Percentiles rank a stretch among this genome's conserved stretches.
Evolutionary conservation across 192 early-diverging fungal species (phyloP).

Genomic region (Blastocladiella britannica): DNA sequence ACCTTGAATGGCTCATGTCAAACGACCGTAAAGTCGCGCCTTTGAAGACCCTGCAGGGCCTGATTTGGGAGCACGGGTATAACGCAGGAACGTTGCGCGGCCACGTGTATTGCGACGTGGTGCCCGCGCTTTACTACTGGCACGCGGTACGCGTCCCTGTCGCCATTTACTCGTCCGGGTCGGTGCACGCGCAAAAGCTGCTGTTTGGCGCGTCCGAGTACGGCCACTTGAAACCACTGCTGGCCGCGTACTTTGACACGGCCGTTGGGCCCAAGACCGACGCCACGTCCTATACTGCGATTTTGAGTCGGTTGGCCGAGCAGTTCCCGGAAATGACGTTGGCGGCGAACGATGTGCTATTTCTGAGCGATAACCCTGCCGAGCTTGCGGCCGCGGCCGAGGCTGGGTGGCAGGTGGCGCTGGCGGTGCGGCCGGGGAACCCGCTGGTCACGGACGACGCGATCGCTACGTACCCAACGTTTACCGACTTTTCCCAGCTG

Average conservation of each 20-base stretch:
- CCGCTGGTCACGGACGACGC: neutral
- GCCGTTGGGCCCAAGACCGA: conserved; percentile 62
- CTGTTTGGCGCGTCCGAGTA: conserved; percentile 65
- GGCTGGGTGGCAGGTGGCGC: too few species aligned
- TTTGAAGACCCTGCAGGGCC: neutral
- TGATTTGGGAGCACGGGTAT: conserved; percentile 61
- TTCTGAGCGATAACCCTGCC: conserved; percentile 77
- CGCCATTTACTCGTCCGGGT: conserved; percentile 94
- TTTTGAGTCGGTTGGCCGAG: conserved; percentile 13
- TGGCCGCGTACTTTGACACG: conserved; percentile 84
- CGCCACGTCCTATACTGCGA: conserved; percentile 44
- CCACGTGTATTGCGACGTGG: conserved; percentile 71
- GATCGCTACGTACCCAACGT: neutral
- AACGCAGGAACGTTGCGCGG: conserved; percentile 50
- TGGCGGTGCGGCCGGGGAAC: neutral
- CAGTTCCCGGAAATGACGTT: conserved; percentile 18
- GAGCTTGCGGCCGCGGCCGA: conserved; percentile 15
- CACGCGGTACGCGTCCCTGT: conserved; percentile 30
- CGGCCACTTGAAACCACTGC: conserved; percentile 48
- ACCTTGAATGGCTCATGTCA: neutral
- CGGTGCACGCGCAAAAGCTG: conserved; percentile 79
- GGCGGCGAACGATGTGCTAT: conserved; percentile 35
- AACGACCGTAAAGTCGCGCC: neutral
- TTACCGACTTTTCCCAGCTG: conserved; percentile 1
- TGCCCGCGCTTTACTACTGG: conserved; percentile 56